Evolutionary conservation across 108 stramenopile genomes (phyloP), one percentile per base, ranked within the genome.

Genomic region (Pseudonitzschia pungens): DNA sequence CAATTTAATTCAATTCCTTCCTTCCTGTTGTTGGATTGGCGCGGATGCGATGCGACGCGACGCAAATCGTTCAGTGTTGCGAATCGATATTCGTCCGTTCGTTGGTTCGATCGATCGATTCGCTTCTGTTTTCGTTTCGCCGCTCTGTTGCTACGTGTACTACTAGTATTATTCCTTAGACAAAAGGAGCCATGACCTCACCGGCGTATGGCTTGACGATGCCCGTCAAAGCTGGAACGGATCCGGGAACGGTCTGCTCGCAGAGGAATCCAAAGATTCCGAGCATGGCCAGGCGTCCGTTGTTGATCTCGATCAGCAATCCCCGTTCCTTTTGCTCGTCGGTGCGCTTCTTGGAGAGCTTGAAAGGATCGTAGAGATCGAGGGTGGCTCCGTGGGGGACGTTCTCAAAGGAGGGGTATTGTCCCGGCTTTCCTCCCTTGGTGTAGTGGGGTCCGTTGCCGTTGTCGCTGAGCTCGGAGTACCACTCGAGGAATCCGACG

Each of bases 261-360:
- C 60, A 78, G 12, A 93, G 68, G 84, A 93, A 89, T 32, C 88
- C 88, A 36, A 91, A 77, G 65, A 93, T 91, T 59, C 90, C 92
- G 40, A 93, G 56, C 87, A 84, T 83, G 32, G 92, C 92, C 44
- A 89, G 66, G 18, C 92, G 76, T 58, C 92, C 92, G 63, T 93
- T 90, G 83, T 89, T 90, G 76, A 89, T 77, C 59, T 93, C 92
- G 0, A 71, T 68, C 28, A 74, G 32, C 22, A 93, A 80, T 51
- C 92, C 75, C 28, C 41, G 22, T 29, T 79, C 86, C 78, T 89
- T 89, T 31, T 76, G 44, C 45, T 84, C 92, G 33, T 77, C 81
- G 26, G 83, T 68, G 83, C 79, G 87, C 66, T 79, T 77, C 81
- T 81, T 87, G 76, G 79, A 71, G 71, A 87, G 77, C 24, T 77